Conservation (phyloP, 805 yeast species). For the Scheffersomyces spartinae region DNA sequence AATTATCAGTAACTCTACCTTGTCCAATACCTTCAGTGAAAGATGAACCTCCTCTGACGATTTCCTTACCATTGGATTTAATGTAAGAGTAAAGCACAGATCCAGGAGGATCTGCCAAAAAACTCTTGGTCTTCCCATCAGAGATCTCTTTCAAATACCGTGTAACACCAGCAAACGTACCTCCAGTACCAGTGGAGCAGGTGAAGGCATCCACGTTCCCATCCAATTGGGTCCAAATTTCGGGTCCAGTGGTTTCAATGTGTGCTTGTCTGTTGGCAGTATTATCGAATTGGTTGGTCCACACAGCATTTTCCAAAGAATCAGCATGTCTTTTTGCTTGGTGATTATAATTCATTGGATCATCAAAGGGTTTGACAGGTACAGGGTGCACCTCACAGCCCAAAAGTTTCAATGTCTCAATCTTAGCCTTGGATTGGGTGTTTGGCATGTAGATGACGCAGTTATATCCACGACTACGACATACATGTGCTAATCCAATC, state of each 20-base stretch:
- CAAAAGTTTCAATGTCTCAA: slow-evolving; percentile 57
- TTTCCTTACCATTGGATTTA: slow-evolving; percentile 52
- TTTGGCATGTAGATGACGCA: slow-evolving; percentile 87
- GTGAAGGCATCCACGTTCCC: slow-evolving; percentile 79
- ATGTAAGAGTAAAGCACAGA: slow-evolving; percentile 74
- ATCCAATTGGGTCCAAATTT: slow-evolving; percentile 74
- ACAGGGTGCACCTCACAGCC: slow-evolving; percentile 88
- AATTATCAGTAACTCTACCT: slow-evolving; percentile 80
- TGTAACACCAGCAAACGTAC: slow-evolving; percentile 81
- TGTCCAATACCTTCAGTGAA: slow-evolving; percentile 97
- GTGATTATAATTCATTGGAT: slow-evolving; percentile 80
- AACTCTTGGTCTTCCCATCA: slow-evolving; percentile 47
- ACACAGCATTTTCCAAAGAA: slow-evolving; percentile 61
- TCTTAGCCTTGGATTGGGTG: slow-evolving; percentile 73
- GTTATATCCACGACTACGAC: slow-evolving; percentile 73
- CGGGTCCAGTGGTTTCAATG: slow-evolving; percentile 85
- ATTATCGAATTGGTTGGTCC: slow-evolving; percentile 92
- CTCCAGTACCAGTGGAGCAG: slow-evolving; percentile 89
- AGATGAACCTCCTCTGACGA: slow-evolving; percentile 69
- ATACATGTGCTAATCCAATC: slow-evolving; percentile 73
- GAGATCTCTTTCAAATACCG: slow-evolving; percentile 64
- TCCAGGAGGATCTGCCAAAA: slow-evolving; percentile 91
- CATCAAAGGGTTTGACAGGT: slow-evolving; percentile 73
- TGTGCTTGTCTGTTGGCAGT: slow-evolving; percentile 83
- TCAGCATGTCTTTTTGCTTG: slow-evolving; percentile 83